Evolutionary conservation across 495 filamentous ascomycete genomes (phyloP).

Genomic region (Xylaria telfairii): DNA sequence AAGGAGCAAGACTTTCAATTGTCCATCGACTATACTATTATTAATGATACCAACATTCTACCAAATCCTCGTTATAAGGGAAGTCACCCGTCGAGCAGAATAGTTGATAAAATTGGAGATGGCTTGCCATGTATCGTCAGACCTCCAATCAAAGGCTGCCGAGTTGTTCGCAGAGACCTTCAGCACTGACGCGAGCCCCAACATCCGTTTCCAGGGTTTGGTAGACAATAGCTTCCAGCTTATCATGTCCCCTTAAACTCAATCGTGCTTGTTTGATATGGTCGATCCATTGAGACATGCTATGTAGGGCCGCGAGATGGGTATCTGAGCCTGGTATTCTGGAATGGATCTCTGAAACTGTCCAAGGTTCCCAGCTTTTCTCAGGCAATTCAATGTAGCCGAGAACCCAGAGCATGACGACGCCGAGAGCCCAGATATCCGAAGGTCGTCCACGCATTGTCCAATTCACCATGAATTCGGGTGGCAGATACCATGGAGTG

Average conservation of each 20-base stretch:
- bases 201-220: not conserved
- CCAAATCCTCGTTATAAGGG: too few species aligned
- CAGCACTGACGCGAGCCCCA: not conserved
- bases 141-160: not conserved
- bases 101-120: not conserved
- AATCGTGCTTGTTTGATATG: not conserved
- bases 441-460: not conserved
- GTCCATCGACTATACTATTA: too few species aligned
- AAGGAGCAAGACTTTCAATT: too few species aligned
- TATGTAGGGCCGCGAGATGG: not conserved
- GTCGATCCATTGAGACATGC: not conserved
- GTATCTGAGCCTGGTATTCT: too few species aligned
- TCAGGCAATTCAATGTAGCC: constrained; percentile 3
- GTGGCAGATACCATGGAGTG: constrained; percentile 13
- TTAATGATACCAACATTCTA: too few species aligned
- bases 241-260: not conserved
- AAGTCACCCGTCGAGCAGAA: too few species aligned
- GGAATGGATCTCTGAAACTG: not conserved
- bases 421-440: constrained; percentile 12
- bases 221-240: not conserved
- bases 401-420: not conserved
- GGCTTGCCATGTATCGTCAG: not conserved
- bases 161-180: not conserved
- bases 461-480: not conserved
- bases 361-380: not conserved